phyloP scores from a whole-genome alignment of 78 protist genomes.

The Dictyostelium purpureum region DNA sequence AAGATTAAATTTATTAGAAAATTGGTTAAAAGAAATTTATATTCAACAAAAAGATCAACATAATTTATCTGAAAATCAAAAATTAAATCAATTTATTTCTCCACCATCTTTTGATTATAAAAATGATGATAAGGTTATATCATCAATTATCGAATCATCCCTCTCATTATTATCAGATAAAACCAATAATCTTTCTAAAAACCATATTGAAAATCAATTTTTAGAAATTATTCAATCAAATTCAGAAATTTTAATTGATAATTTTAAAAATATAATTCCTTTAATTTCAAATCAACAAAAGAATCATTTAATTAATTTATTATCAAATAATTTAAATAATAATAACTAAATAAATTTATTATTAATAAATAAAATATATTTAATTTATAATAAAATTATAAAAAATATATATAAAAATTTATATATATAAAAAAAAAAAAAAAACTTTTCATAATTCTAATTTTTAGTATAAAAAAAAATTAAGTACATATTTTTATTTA shows the following conservation, averaged over 20 bases:
- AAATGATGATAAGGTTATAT: background rate
- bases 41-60: background rate
- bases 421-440: too few species aligned
- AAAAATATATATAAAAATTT: too few species aligned
- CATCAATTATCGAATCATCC: background rate
- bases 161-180: background rate
- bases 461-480: too few species aligned
- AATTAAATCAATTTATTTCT: too few species aligned
- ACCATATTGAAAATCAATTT: slow-evolving; percentile 37
- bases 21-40: slow-evolving; percentile 9
- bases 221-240: background rate
- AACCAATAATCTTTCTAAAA: slow-evolving; percentile 6
- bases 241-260: slow-evolving; percentile 31
- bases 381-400: too few species aligned
- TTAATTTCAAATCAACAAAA: slow-evolving; percentile 40
- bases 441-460: too few species aligned
- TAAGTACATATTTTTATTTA: too few species aligned
- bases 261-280: background rate
- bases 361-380: too few species aligned
- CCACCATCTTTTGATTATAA: too few species aligned
- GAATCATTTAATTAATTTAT: slow-evolving; percentile 33
- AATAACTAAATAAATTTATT: too few species aligned
- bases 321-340: background rate
- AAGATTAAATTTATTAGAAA: slow-evolving; percentile 10
- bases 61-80: background rate